phyloP scores from a whole-genome alignment of 345 rosid genomes.

The Ceriops zippeliana region DNA sequence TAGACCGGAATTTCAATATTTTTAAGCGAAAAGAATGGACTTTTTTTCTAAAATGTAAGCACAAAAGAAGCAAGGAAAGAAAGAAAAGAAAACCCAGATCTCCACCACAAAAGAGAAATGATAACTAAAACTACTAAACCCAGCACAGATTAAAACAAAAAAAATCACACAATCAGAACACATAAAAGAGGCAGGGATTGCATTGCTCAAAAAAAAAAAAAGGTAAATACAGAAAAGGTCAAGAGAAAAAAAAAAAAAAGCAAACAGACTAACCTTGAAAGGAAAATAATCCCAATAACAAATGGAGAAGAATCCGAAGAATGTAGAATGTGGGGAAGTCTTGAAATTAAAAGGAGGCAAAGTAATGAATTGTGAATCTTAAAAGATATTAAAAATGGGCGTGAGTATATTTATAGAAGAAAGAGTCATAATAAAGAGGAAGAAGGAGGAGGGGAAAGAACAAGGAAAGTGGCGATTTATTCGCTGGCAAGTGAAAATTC shows the following conservation, averaged over 20 bases:
- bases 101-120: not conserved
- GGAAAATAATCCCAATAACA: not conserved
- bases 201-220: not conserved
- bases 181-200: not conserved
- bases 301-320: not conserved
- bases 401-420: not conserved
- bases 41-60: no score
- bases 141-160: not conserved
- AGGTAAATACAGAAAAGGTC: no score
- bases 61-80: not conserved
- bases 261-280: slow-evolving; percentile 13
- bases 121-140: not conserved
- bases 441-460: not conserved
- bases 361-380: no score
- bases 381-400: no score
- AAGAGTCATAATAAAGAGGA: not conserved
- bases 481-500: slow-evolving; percentile 10
- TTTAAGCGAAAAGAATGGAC: no score
- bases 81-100: slow-evolving; percentile 3
- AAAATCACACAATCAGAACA: not conserved
- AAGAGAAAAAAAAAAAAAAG: no score
- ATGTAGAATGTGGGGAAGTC: no score
- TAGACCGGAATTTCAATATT: slow-evolving; percentile 4
- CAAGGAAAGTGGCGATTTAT: not conserved
- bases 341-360: no score